A percentile compares a stretch with the other conserved stretches of the same genome.
Evolutionary conservation across 2,329 filamentous ascomycete genomes (phyloP).

Genomic region (Exophiala sp.): DNA sequence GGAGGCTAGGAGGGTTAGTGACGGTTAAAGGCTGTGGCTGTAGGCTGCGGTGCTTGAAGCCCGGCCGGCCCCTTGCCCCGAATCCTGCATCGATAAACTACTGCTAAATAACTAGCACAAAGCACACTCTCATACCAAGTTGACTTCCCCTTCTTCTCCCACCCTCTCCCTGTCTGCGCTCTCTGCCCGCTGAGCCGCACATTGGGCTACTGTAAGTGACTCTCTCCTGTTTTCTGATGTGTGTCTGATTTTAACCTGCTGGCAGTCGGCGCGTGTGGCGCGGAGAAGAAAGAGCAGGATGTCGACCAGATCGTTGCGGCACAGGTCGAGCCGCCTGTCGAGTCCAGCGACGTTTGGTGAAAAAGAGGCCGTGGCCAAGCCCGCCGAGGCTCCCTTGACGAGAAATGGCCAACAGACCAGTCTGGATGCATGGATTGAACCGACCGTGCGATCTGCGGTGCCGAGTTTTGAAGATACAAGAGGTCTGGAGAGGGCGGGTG

Average conservation of each 20-base stretch:
- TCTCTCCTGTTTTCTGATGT: neutral
- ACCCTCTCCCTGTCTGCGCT: slow-evolving; percentile 11
- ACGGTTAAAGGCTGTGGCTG: neutral
- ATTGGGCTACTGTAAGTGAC: slow-evolving; percentile 23
- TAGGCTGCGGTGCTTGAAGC: too few relatives aligned
- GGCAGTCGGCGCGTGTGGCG: slow-evolving; percentile 24
- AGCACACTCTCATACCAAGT: slow-evolving; percentile 7
- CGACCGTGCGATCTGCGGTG: slow-evolving; percentile 46
- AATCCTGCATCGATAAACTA: slow-evolving; percentile 7
- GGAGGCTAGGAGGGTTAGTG: neutral
- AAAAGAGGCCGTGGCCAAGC: slow-evolving; percentile 19
- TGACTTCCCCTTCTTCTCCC: slow-evolving; percentile 6
- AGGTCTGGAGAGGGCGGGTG: slow-evolving; percentile 66
- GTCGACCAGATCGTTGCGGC: slow-evolving; percentile 27
- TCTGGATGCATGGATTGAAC: slow-evolving; percentile 52
- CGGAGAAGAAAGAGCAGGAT: slow-evolving; percentile 25
- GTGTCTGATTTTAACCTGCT: slow-evolving; percentile 25
- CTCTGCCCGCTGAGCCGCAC: slow-evolving; percentile 17
- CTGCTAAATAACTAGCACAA: slow-evolving; percentile 15
- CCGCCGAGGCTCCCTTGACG: slow-evolving; percentile 18
- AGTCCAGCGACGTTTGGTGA: slow-evolving; percentile 27
- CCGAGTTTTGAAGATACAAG: slow-evolving; percentile 72
- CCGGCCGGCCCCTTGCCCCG: slow-evolving; percentile 13
- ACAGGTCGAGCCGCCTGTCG: slow-evolving; percentile 28
- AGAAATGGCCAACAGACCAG: slow-evolving; percentile 23